These are phyloP conservation scores for Cytospora schulzeri DNA, from an alignment of 2,329 filamentous ascomycete species.

Conservation along the genomic window DNA sequence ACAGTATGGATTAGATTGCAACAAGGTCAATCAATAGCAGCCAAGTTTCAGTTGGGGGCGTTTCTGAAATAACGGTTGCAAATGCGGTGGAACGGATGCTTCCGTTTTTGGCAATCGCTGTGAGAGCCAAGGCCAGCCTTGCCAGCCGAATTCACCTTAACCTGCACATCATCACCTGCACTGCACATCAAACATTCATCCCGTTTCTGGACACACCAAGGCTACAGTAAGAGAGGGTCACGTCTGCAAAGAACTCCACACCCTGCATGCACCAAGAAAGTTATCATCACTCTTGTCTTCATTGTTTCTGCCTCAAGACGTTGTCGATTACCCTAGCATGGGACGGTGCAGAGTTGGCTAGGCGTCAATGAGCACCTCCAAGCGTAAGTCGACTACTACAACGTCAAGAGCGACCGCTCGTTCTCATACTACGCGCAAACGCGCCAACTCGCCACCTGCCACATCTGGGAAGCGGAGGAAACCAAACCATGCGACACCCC, in stretches of 20 bases:
- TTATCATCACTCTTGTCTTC: not conserved
- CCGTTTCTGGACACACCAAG: not conserved
- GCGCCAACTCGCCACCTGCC: constrained; percentile 3
- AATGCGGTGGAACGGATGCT: constrained; percentile 8
- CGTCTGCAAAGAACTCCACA: not conserved
- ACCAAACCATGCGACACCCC: constrained; percentile 6
- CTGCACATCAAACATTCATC: not conserved
- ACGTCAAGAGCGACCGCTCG: not conserved
- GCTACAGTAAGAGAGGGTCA: not conserved
- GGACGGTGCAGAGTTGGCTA: constrained; percentile 17
- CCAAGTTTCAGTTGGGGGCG: not conserved
- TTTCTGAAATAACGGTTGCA: constrained; percentile 6
- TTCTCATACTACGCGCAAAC: constrained; percentile 1
- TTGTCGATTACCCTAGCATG: constrained; percentile 13
- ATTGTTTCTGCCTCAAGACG: not conserved
- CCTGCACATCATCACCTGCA: constrained; percentile 1
- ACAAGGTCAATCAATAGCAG: not conserved
- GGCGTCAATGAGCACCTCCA: constrained; percentile 25
- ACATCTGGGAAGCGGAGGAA: constrained; percentile 11
- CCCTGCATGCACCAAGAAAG: not conserved
- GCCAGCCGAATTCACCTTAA: constrained; percentile 3
- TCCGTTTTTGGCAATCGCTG: constrained; percentile 11
- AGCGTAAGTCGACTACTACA: not conserved
- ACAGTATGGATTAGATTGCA: not conserved
- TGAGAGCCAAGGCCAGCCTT: constrained; percentile 19